Base-by-base conservation (phyloP, 768 basidiomycete genomes). In the Suillus brevipes region DNA sequence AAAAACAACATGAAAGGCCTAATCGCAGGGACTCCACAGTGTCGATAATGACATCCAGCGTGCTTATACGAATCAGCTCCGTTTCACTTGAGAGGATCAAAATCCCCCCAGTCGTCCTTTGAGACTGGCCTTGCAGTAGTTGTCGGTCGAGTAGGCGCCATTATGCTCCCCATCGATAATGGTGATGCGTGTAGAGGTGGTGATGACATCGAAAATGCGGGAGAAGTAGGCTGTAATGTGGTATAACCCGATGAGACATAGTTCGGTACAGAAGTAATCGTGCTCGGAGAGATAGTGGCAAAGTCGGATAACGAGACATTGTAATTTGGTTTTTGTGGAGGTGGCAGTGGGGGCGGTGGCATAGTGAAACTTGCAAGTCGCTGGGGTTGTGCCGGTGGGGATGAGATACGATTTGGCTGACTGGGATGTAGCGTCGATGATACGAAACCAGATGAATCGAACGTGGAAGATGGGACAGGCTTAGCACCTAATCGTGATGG, bases 31-130 rank as follows among this genome's bases (percentile, higher is more conserved):
- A 59, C 57, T 20, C 38, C 38, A 36, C 36, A 40, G 18, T 42
- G 28, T 18, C 28, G 3, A 20, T 12, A 20, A 40, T 42, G n/a
- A 6, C 37, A 25, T 38, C 37, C 37, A 2, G 18, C 31, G 37
- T 58, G 36, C 36, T 20, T 55, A 20, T 36, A n/a, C 14, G 28
- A 18, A 34, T 69, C 14, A 60, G 31, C 18, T 40, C 28, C 38
- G 18, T 40, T 50, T 75, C 62, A 78, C 53, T 65, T 76, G 36
- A 76, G 75, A 14, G 92, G 92, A 79, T 94, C 92, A 72, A 94
- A 94, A 73, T 91, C 92, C 28, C 86, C 86, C 89, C 90, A 92
- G 65, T 88, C 87, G 67, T 87, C 83, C 69, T 89, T 89, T 38
- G 86, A 83, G 16, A 83, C 69, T 56, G 80, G 83, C 67, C 86